These are phyloP conservation scores for Arachnopeziza araneosa DNA, from an alignment of 2,329 filamentous ascomycete genomes.

Conservation along the genomic window DNA sequence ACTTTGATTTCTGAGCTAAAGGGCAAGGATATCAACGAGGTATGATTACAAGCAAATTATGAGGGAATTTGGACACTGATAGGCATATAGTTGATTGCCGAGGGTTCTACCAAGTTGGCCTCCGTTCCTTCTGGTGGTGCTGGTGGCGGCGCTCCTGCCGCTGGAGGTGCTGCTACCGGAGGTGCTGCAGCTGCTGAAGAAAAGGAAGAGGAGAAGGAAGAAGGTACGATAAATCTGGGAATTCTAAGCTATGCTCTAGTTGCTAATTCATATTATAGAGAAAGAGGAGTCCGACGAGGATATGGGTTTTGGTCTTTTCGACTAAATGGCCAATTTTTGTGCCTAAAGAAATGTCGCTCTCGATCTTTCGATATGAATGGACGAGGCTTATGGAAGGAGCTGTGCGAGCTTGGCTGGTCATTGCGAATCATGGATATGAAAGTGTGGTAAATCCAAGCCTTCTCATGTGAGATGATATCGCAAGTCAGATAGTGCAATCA, in stretches of 20 bases:
- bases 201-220: conserved; percentile 66
- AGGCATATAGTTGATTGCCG: conserved; percentile 71
- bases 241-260: background rate
- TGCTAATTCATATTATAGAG: conserved; percentile 37
- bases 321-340: conserved; percentile 46
- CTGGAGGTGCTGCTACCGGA: conserved; percentile 61
- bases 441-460: conserved; percentile 14
- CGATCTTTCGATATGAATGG: conserved; percentile 17
- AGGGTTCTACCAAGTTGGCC: conserved; percentile 89
- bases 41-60: conserved; percentile 38
- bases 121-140: conserved; percentile 92
- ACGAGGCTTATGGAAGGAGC: conserved; percentile 24
- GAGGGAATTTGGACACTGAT: conserved; percentile 16
- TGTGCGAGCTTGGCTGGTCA: conserved; percentile 26
- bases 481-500: conserved; percentile 24
- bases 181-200: conserved; percentile 59
- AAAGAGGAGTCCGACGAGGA: conserved; percentile 70
- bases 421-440: conserved; percentile 26
- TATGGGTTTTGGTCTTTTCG: conserved; percentile 73
- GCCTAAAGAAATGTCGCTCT: conserved; percentile 20
- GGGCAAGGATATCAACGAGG: conserved; percentile 90
- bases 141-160: conserved; percentile 52
- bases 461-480: conserved; percentile 22
- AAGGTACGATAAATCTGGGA: conserved; percentile 62
- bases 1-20: conserved; percentile 86